Base-by-base conservation (phyloP, 1,284 basidiomycete species). In the Cystobasidium pallidum region DNA sequence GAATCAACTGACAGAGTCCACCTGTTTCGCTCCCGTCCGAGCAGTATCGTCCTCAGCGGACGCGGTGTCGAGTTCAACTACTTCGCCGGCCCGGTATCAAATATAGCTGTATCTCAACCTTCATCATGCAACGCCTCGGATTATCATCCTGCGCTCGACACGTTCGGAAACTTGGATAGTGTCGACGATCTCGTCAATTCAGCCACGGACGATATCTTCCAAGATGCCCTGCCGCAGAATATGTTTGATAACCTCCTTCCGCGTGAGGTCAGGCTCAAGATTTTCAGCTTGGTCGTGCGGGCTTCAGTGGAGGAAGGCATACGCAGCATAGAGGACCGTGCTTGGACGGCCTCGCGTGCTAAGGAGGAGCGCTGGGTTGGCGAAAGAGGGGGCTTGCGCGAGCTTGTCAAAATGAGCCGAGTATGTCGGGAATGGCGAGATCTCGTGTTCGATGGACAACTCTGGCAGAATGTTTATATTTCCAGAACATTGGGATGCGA, bases 391-490 rank as follows among this genome's bases (percentile, higher is more conserved):
- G 68, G 68, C 8, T 49, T 71, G 13, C 59, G 68, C 39, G 68
- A 63, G 49, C 61, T 71, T 24, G 59, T 71, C 59, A 64, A 64
- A 51, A 45, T 71, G 47, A 71, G 61, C 51, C 45, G 61, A 15
- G 68, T 71, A 21, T 54, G 68, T 32, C 45, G 68, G 8, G 68
- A 62, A 41, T 71, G 68, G 68, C 58, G 61, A n/a, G 68, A 71
- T 19, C 28, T 71, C 13, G 68, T 49, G 6, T 63, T 63, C 39
- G 68, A 71, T 55, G 68, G 68, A 21, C 68, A 71, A 36, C 59
- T 71, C 26, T 71, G 68, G 68, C 59, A 71, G 52, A 45, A 62
- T 21, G 52, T 71, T 10, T 34, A 32, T 21, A 71, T 71, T n/a
- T 17, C 59, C 6, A 54, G 30, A 28, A 43, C 47, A 2, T 19